phyloP scores from a whole-genome alignment of 768 basidiomycete genomes.

The Podaxis pistillaris region DNA sequence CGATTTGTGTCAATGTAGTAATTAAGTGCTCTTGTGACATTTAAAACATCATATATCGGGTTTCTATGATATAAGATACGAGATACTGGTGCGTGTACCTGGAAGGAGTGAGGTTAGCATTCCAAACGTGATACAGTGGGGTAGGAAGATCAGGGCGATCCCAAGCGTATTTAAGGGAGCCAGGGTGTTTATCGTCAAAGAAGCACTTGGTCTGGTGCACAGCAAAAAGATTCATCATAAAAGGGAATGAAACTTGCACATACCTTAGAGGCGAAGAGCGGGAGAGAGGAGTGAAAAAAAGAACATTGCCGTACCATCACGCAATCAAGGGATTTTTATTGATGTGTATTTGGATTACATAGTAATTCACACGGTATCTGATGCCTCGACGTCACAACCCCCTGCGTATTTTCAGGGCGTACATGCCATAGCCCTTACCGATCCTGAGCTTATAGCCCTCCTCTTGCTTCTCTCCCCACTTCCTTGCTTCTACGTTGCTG shows the following conservation, averaged over 20 bases:
- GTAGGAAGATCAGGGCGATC: slow-evolving; percentile 40
- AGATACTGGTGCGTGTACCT: not conserved
- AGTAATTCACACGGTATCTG: slow-evolving; percentile 3
- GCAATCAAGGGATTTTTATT: slow-evolving; percentile 5
- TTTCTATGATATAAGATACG: not conserved
- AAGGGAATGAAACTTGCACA: slow-evolving; percentile 19
- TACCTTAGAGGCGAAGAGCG: slow-evolving; percentile 18
- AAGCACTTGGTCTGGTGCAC: slow-evolving; percentile 59
- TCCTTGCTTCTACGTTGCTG: not conserved
- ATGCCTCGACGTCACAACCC: slow-evolving; percentile 9
- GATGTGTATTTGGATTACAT: slow-evolving; percentile 8
- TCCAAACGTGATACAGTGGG: slow-evolving; percentile 3
- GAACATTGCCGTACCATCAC: not conserved
- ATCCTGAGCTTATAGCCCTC: not conserved
- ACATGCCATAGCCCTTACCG: slow-evolving; percentile 3
- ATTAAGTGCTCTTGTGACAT: too few species aligned
- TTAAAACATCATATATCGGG: not conserved
- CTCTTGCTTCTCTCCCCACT: not conserved
- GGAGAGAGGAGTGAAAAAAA: not conserved
- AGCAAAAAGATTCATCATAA: slow-evolving; percentile 46
- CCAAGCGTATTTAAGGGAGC: slow-evolving; percentile 49
- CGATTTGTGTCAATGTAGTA: too few species aligned
- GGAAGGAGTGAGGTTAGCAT: not conserved
- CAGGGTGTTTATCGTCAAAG: slow-evolving; percentile 48
- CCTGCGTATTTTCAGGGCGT: not conserved